Evolutionary conservation across 108 stramenopile species (phyloP).

Genomic region (Cyclotella baltica): DNA sequence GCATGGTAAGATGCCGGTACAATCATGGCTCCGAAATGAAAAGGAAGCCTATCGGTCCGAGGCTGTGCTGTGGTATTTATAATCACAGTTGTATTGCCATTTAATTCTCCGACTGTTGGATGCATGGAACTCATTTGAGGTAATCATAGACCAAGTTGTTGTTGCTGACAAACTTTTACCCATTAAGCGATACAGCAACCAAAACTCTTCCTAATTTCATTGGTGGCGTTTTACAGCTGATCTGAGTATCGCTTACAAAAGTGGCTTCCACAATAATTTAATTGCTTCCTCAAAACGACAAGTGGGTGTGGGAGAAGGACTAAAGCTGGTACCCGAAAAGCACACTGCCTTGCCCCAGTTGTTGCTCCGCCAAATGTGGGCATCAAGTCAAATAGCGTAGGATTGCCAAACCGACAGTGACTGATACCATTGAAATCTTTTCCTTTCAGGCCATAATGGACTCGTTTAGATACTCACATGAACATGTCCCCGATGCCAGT

Average conservation of each 20-base stretch:
- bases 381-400: constrained; percentile 31
- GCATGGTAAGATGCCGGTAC: constrained; percentile 23
- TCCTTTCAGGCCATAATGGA: constrained; percentile 29
- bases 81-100: constrained; percentile 25
- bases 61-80: constrained; percentile 32
- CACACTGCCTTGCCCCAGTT: constrained; percentile 47
- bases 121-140: constrained; percentile 38
- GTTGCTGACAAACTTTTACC: constrained; percentile 29
- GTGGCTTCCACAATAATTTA: constrained; percentile 22
- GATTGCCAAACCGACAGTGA: constrained; percentile 40
- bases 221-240: constrained; percentile 32
- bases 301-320: constrained; percentile 8
- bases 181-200: constrained; percentile 31
- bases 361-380: constrained; percentile 44
- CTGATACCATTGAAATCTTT: constrained; percentile 32
- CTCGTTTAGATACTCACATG: constrained; percentile 47
- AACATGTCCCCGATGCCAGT: constrained; percentile 22
- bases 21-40: constrained; percentile 35
- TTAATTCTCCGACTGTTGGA: constrained; percentile 27
- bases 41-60: constrained; percentile 18
- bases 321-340: constrained; percentile 41
- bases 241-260: constrained; percentile 24
- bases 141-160: constrained; percentile 27
- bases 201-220: constrained; percentile 8
- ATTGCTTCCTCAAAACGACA: constrained; percentile 45